Evolutionary conservation across 1,139 yeast genomes (phyloP), one percentile per base, ranked within the genome.

Genomic region (Debaryomyces nepalensis): DNA sequence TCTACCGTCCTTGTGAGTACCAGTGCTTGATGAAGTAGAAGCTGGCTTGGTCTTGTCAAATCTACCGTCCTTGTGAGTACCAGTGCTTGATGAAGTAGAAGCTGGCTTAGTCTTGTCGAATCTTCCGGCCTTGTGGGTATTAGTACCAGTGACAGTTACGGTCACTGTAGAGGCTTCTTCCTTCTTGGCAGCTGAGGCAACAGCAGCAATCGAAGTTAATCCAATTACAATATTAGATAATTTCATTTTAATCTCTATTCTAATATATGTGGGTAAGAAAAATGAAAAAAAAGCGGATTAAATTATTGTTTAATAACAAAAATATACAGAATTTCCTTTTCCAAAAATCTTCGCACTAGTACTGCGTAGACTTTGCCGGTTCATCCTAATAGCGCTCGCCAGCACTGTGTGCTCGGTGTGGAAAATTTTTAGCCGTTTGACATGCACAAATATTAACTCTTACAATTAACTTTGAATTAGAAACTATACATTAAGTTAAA

Each of bases 41-140:
- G 62, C 48, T 14, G 53, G 52, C 49, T 54, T 52, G 46, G 79
- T 73, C 60, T 75, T 63, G 64, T 73, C 64, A 50, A 71, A 71
- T 54, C 67, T 63, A 39, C 73, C 75, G 43, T 57, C 54, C 45
- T 50, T 63, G 59, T 68, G 73, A 40, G 75, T 70, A 47, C 74
- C 72, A 21, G 65, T 52, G 11, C 51, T 50, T 20, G 67, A 59
- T 27, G 76, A 53, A 37, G 66, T 58, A 23, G 64, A 48, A 9
- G 68, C 56, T 15, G 58, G 53, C 48, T 60, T 57, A 47, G 82
- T 76, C 64, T 77, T 73, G 70, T 79, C 70, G 54, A 77, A 78
- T 58, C 66, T 71, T 43, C 83, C 82, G 52, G 64, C 64, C 51
- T 58, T 68, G 65, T 73, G 77, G 44, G 79, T 73, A 37, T 16